Evolutionary conservation across 2,329 filamentous ascomycete genomes (phyloP), one percentile per base, ranked within the genome.

Genomic region (Botryosphaeria dothidea): DNA sequence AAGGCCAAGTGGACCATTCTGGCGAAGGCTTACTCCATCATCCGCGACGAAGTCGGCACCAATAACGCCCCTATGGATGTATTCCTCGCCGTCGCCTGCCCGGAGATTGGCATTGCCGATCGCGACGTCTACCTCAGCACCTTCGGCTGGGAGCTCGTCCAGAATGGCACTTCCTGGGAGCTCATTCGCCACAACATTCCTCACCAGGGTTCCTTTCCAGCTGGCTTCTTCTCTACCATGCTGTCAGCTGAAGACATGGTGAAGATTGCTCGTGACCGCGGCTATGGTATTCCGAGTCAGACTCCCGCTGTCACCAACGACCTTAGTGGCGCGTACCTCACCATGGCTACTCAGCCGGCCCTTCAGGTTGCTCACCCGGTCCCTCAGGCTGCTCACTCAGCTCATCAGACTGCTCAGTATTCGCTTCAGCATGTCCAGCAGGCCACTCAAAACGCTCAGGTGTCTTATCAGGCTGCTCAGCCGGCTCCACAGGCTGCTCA

Each of bases 21-120:
- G 65, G 82, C 83, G 54, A 85, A 84, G 70, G 82, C 84, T 19
- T 87, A 85, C 77, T 86, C 84, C 34, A 78, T 80, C 66, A 77
- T 85, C 54, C 81, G 84, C 54, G 84, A 86, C 69, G 75, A 81
- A 49, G 71, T 82, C 61, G 82, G 83, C 69, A 81, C 81, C 67
- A 73, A 76, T 23, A 75, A 79, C 34, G 79, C 83, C 25, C 76
- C 81, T 49, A 75, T 86, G 41, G 77, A 82, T 54, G 71, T 76
- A 9, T 86, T 85, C 73, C 76, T 86, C 51, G 67, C 68, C 17
- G 68, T 83, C 66, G 79, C 78, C 52, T 80, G 80, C 65, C 79
- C 80, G 49, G 72, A 80, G 62, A 81, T 86, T 72, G 78, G 79
- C 25, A 76, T 86, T 62, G 72, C 83, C 56, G 70, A 77, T 23